phyloP scores from a whole-genome alignment of 2,329 filamentous ascomycete species.

The Sarocladiaceae sp. region DNA sequence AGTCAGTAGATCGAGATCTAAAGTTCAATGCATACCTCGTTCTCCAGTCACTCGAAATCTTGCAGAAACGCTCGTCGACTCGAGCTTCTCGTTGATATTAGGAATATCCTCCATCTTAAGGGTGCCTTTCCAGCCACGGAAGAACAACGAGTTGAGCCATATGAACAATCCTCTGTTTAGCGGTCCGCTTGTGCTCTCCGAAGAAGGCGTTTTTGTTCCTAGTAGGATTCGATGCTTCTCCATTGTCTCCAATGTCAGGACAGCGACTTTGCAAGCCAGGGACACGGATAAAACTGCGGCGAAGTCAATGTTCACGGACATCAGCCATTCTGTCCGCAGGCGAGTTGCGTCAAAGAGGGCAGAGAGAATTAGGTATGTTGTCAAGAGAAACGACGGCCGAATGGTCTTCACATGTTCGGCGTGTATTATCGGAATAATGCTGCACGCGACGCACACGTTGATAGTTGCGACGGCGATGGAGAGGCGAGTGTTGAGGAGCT shows the following conservation, averaged over 20 bases:
- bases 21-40: slow-evolving; percentile 17
- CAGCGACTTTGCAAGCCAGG: slow-evolving; percentile 18
- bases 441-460: slow-evolving; percentile 21
- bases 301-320: slow-evolving; percentile 20
- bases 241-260: slow-evolving; percentile 24
- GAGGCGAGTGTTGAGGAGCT: slow-evolving; percentile 21
- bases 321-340: slow-evolving; percentile 27
- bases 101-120: slow-evolving; percentile 24
- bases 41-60: slow-evolving; percentile 20
- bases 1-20: background rate
- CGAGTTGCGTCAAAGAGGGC: slow-evolving; percentile 27
- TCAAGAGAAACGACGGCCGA: slow-evolving; percentile 26
- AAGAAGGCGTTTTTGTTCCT: slow-evolving; percentile 35
- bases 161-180: slow-evolving; percentile 27
- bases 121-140: slow-evolving; percentile 37
- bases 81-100: slow-evolving; percentile 24
- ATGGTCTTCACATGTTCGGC: slow-evolving; percentile 29
- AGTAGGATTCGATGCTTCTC: slow-evolving; percentile 28
- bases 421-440: slow-evolving; percentile 23
- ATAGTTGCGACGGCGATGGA: slow-evolving; percentile 25
- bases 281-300: slow-evolving; percentile 20
- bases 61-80: slow-evolving; percentile 21
- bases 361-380: slow-evolving; percentile 24
- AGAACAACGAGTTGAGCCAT: slow-evolving; percentile 39
- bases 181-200: slow-evolving; percentile 44